Base-by-base conservation (phyloP, 495 filamentous ascomycete genomes). In the Penicillium subrubescens region DNA sequence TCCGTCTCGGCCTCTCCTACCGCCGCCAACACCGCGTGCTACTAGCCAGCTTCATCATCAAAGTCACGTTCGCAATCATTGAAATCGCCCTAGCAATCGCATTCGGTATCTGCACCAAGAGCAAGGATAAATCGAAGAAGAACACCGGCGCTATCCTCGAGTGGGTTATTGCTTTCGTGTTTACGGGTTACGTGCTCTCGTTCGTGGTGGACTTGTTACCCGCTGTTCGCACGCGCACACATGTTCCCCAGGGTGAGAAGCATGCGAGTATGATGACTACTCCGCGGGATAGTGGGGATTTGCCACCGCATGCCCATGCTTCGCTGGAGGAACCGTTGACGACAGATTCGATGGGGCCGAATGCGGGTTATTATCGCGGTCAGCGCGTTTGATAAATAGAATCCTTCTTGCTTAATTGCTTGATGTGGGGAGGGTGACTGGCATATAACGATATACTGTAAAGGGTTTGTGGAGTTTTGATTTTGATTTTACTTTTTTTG, bases 181-280 rank as follows among this genome's bases (percentile, higher is more conserved):
- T 97, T 79, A 93, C 89, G 11, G 90, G 92, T 69, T 97, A 96
- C 75, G 81, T 97, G 46, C 84, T 96, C 53, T 93, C 91, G 43
- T 98, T 97, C 79, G 86, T 90, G 59, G 79, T 98, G 70, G 95
- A 99, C 73, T 82, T 99, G 41, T 79, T 92, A 57, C 95, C 95
- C 0, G 92, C 93, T 21, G 82, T 90, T 2, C 81, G 84, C 15
- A 92, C 86, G 5, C 89, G 88, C 62, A 76, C 74, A 37, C 77
- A 81, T 52, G 55, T 82, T 10, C 79, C 79, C 1, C 79, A 82
- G 61, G 81, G 79, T 29, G 78, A 82, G 64, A 82, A 82, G 63
- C 68, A 68, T 43, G 21, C 62, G 6, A 58, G 65, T 2, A 75
- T 76, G 68, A 44, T 56, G 53, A 37, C 31, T 11, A 56, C 33